Percentiles rank a stretch among this genome's conserved stretches.
phyloP scores from a whole-genome alignment of 148 eudicot genomes.

The Mesembryanthemum crystallinum region DNA sequence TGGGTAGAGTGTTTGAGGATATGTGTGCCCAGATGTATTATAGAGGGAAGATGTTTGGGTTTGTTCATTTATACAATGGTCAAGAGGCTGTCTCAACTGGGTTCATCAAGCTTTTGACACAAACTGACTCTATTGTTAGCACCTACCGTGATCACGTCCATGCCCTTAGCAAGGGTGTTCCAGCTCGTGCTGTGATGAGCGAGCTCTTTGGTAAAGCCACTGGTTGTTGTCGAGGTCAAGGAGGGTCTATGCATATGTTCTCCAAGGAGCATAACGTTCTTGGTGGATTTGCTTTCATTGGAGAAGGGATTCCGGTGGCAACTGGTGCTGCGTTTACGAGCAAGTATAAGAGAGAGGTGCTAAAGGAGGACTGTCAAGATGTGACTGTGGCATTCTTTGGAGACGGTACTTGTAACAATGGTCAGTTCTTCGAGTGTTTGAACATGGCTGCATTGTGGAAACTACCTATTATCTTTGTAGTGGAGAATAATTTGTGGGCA shows the following conservation, averaged over 20 bases:
- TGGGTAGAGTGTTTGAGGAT: conserved; percentile 86
- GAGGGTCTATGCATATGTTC: conserved; percentile 99
- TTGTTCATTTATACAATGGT: conserved; percentile 89
- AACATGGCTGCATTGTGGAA: conserved; percentile 99
- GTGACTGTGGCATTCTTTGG: conserved; percentile 87
- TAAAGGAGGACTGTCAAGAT: conserved; percentile 79
- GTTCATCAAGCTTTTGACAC: conserved; percentile 76
- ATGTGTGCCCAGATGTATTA: conserved; percentile 99
- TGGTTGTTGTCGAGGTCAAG: conserved; percentile 95
- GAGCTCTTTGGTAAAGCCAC: conserved; percentile 94
- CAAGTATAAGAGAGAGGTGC: conserved; percentile 73
- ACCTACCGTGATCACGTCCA: conserved; percentile 79
- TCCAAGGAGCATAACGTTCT: conserved; percentile 87
- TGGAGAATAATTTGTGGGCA: conserved; percentile 98
- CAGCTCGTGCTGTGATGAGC: conserved; percentile 84
- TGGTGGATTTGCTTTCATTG: conserved; percentile 95
- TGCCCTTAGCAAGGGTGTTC: conserved; percentile 84
- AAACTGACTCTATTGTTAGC: conserved; percentile 72
- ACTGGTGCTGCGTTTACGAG: conserved; percentile 88
- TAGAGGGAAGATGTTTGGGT: conserved; percentile 96
- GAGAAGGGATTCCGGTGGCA: conserved; percentile 94
- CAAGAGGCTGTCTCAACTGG: conserved; percentile 97
- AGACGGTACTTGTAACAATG: conserved; percentile 92
- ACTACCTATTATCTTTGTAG: conserved; percentile 88
- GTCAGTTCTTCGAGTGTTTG: conserved; percentile 95